These are phyloP conservation scores for Leavenworthia alabamica DNA, from an alignment of 345 rosid species.

Conservation along the genomic window DNA sequence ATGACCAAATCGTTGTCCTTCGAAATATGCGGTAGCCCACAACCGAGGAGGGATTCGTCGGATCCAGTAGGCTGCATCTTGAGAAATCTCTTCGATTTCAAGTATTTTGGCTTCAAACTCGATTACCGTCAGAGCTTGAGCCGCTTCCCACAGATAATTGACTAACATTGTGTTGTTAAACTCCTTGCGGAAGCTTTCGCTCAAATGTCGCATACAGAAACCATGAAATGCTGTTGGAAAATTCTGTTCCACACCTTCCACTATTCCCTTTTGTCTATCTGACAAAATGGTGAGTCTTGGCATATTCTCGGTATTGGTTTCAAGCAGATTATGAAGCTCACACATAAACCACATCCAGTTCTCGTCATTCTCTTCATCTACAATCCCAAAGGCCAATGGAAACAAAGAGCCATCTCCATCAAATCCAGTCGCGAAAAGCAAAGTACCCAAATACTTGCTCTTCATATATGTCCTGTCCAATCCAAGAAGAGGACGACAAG, in stretches of 20 bases:
- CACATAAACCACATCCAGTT: constrained; percentile 99
- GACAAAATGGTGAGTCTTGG: constrained; percentile 95
- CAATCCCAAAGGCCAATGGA: constrained; percentile 92
- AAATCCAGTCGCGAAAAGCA: constrained; percentile 92
- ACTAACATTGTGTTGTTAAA: constrained; percentile 88
- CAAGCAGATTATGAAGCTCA: constrained; percentile 88
- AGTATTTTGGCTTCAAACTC: constrained; percentile 85
- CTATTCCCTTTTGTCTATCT: constrained; percentile 80
- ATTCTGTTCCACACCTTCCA: constrained; percentile 85
- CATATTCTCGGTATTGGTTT: constrained; percentile 93
- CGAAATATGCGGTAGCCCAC: constrained; percentile 96
- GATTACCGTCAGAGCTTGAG: constrained; percentile 79
- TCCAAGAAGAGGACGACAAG: constrained; percentile 91
- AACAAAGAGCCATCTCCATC: constrained; percentile 94
- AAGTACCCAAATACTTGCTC: constrained; percentile 89
- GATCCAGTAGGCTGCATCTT: constrained; percentile 94
- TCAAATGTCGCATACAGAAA: constrained; percentile 91
- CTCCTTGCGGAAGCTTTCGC: constrained; percentile 91
- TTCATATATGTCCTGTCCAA: constrained; percentile 79
- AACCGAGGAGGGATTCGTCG: constrained; percentile 82
- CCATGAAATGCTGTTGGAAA: constrained; percentile 98
- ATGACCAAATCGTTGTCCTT: constrained; percentile 88
- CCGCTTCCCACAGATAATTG: constrained; percentile 92
- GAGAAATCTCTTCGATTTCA: constrained; percentile 88
- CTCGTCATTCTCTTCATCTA: constrained; percentile 93